These are phyloP conservation scores for Agrocybe pediades DNA, from an alignment of 768 basidiomycete genomes.

Conservation along the genomic window DNA sequence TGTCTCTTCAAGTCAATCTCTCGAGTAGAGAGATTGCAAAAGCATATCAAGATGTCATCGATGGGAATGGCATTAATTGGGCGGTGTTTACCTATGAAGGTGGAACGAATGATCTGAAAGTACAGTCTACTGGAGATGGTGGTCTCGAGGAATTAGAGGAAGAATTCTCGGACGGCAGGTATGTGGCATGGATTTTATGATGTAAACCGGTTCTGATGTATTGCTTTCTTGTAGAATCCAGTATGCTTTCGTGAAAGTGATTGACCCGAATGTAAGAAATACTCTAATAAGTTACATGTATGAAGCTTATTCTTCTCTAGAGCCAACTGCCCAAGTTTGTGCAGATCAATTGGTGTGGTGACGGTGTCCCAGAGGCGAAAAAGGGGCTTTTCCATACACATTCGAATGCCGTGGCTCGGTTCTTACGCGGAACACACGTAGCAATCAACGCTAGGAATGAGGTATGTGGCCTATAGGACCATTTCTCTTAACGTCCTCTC, in stretches of 20 bases:
- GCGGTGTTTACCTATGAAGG: slow-evolving; percentile 79
- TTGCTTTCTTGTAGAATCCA: slow-evolving; percentile 68
- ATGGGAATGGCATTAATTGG: slow-evolving; percentile 72
- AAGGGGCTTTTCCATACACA: slow-evolving; percentile 95
- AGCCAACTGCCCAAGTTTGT: slow-evolving; percentile 88
- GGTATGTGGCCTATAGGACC: slow-evolving; percentile 38
- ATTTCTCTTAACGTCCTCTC: background rate
- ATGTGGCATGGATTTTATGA: slow-evolving; percentile 25
- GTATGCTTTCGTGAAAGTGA: slow-evolving; percentile 87
- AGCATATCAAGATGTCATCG: slow-evolving; percentile 77
- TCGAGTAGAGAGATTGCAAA: slow-evolving; percentile 69
- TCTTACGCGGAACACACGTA: slow-evolving; percentile 83
- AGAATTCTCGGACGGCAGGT: slow-evolving; percentile 95
- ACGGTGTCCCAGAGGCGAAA: slow-evolving; percentile 89
- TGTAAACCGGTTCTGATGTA: slow-evolving; percentile 4
- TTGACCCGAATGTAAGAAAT: slow-evolving; percentile 75
- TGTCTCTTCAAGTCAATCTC: slow-evolving; percentile 83
- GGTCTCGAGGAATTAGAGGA: slow-evolving; percentile 90
- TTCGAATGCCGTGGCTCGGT: slow-evolving; percentile 75
- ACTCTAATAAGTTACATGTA: background rate
- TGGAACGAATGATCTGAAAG: slow-evolving; percentile 83
- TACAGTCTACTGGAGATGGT: slow-evolving; percentile 83
- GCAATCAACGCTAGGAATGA: slow-evolving; percentile 87
- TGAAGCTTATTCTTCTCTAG: slow-evolving; percentile 36
- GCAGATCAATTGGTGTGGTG: slow-evolving; percentile 97